Evolutionary conservation across 148 eudicot genomes (phyloP).

Genomic region (Cornus controversa): DNA sequence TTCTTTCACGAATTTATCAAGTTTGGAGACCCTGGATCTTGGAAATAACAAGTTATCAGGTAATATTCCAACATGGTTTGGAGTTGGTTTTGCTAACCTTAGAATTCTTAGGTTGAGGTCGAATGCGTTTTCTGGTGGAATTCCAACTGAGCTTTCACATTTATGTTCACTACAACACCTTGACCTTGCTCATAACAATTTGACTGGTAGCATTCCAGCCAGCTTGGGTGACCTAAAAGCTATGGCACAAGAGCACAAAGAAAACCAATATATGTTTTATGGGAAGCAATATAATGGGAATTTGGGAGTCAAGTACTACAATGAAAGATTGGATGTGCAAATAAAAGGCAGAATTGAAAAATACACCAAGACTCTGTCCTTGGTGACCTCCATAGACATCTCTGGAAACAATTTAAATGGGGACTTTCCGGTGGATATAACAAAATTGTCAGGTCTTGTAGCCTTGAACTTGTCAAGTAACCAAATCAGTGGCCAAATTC

Average conservation of each 20-base stretch:
- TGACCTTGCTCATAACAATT: conserved; percentile 37
- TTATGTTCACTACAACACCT: conserved; percentile 34
- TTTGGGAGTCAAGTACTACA: no score
- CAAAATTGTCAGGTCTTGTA: conserved; percentile 25
- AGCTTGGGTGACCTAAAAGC: conserved; percentile 28
- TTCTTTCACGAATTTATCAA: conserved; percentile 27
- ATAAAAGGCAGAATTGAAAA: conserved; percentile 25
- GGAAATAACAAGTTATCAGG: conserved; percentile 30
- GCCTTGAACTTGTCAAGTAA: conserved; percentile 50
- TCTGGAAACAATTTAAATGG: conserved; percentile 40
- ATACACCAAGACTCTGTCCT: conserved; percentile 34
- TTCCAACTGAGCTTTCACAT: conserved; percentile 22
- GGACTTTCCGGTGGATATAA: conserved; percentile 35
- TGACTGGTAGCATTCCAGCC: conserved; percentile 31
- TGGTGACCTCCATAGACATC: conserved; percentile 44
- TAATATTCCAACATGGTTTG: conserved; percentile 28
- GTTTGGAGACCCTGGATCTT: conserved; percentile 37
- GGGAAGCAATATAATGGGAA: no score
- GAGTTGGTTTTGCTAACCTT: conserved; percentile 20
- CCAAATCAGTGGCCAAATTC: conserved; percentile 40
- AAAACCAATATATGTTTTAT: conserved; percentile 15
- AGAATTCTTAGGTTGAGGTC: conserved; percentile 33
- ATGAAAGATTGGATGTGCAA: conserved; percentile 36
- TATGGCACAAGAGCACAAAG: conserved; percentile 23
- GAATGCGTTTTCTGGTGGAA: conserved; percentile 29